A percentile compares a stretch with the other conserved stretches of the same genome.
Evolutionary conservation across 352 stramenopile genomes (phyloP).

Genomic region (Thalassiosira mediterranea): DNA sequence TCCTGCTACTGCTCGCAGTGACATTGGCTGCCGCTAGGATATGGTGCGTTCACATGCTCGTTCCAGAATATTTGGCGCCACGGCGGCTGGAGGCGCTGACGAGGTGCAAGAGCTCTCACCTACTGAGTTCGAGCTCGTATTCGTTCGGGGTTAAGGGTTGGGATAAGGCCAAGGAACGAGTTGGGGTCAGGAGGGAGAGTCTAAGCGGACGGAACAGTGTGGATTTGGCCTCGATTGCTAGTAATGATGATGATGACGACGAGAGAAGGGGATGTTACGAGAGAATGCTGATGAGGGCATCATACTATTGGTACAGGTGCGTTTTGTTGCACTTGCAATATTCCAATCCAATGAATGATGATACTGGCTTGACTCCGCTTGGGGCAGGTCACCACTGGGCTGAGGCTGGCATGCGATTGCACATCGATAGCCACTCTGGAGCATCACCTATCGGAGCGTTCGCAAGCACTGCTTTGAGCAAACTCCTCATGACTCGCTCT

Average conservation of each 20-base stretch:
- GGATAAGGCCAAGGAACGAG: constrained; percentile 11
- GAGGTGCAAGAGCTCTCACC: constrained; percentile 70
- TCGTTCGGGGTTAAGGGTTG: constrained; percentile 20
- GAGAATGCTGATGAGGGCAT: constrained; percentile 20
- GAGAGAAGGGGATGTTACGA: constrained; percentile 22
- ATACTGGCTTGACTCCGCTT: no score
- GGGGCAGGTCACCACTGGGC: no score
- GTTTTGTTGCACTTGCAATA: no score
- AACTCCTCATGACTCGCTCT: no score
- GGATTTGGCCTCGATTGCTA: constrained; percentile 9
- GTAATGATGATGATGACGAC: constrained; percentile 10
- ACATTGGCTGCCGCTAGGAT: constrained; percentile 63
- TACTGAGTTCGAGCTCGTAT: constrained; percentile 57
- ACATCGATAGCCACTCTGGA: no score
- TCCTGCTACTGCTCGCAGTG: constrained; percentile 51
- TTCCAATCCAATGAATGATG: no score
- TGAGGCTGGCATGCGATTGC: no score
- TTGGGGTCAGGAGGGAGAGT: not conserved
- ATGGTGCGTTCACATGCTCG: constrained; percentile 66
- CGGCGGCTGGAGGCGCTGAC: constrained; percentile 61
- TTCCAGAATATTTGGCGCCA: constrained; percentile 58
- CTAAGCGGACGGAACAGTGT: constrained; percentile 4
- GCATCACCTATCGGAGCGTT: no score
- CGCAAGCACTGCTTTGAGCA: no score
- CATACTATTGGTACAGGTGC: constrained; percentile 37